phyloP scores from a whole-genome alignment of 2,329 filamentous ascomycete species.

The Aspergillus ochraceoroseus region DNA sequence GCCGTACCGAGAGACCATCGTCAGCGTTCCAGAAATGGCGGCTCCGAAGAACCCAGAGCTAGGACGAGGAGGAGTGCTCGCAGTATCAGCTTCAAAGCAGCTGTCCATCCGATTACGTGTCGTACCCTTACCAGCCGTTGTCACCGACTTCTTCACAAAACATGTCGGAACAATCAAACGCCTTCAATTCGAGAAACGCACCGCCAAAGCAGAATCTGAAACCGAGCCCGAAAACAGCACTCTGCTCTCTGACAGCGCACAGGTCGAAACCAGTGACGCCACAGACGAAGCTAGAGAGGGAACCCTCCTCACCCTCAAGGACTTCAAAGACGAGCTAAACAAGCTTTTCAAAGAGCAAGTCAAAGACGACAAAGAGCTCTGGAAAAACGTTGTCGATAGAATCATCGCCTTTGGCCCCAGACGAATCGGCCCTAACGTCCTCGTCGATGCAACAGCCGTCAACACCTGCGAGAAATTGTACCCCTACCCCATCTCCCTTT shows the following conservation, averaged over 20 bases:
- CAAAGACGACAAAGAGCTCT: slow-evolving; percentile 69
- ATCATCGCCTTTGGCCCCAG: slow-evolving; percentile 89
- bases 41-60: slow-evolving; percentile 79
- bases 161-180: slow-evolving; percentile 73
- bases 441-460: slow-evolving; percentile 74
- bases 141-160: slow-evolving; percentile 80
- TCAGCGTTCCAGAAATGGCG: slow-evolving; percentile 85
- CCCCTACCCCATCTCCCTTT: slow-evolving; percentile 31
- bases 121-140: slow-evolving; percentile 67
- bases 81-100: slow-evolving; percentile 77
- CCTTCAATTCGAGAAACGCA: slow-evolving; percentile 67
- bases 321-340: slow-evolving; percentile 71
- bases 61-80: slow-evolving; percentile 73
- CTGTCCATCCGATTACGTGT: slow-evolving; percentile 72
- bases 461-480: slow-evolving; percentile 70
- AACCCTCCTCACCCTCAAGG: slow-evolving; percentile 62
- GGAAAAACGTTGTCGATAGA: slow-evolving; percentile 70
- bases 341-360: slow-evolving; percentile 60
- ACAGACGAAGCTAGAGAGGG: slow-evolving; percentile 54
- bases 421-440: slow-evolving; percentile 77
- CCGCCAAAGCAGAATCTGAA: slow-evolving; percentile 41
- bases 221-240: slow-evolving; percentile 40
- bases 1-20: slow-evolving; percentile 88
- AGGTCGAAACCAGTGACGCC: slow-evolving; percentile 46
- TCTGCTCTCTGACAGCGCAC: slow-evolving; percentile 32